Percentiles rank a stretch among this genome's conserved stretches.
Evolutionary conservation across 1,139 yeast species (phyloP).

Genomic region (Spencermartinsiella ligniputridi): DNA sequence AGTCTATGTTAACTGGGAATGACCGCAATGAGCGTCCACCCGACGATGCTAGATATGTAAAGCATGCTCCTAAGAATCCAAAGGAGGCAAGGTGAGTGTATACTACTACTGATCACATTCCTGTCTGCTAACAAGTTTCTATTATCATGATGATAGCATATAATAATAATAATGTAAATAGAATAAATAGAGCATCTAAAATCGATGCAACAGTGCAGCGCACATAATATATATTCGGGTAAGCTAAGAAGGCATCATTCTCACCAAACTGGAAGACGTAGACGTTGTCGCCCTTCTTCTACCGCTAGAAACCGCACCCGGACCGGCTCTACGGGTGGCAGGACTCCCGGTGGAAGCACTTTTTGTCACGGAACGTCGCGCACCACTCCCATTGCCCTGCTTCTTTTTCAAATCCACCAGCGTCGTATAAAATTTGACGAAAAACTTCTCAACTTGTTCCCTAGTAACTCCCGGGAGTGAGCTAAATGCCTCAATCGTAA

Average conservation of each 20-base stretch:
- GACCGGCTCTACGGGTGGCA: too few relatives aligned
- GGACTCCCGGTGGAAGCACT: too few relatives aligned
- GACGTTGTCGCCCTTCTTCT: background rate
- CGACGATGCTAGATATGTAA: conserved; percentile 48
- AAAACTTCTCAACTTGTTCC: conserved; percentile 13
- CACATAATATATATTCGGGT: too few relatives aligned
- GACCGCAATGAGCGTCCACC: conserved; percentile 42
- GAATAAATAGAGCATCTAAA: too few relatives aligned
- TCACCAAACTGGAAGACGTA: background rate
- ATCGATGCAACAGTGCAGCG: too few relatives aligned
- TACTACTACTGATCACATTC: background rate
- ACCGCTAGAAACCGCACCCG: too few relatives aligned
- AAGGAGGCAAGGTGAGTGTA: conserved; percentile 38
- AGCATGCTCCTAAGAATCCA: conserved; percentile 56
- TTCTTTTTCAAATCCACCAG: background rate
- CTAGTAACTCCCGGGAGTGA: conserved; percentile 14
- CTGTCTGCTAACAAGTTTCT: conserved; percentile 30
- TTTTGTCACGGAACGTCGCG: too few relatives aligned
- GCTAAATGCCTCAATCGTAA: conserved; percentile 6
- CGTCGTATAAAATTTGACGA: conserved; percentile 1
- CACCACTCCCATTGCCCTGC: too few relatives aligned
- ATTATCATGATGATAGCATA: conserved; percentile 45
- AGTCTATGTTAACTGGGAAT: conserved; percentile 60
- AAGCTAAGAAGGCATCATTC: conserved; percentile 9
- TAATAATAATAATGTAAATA: too few relatives aligned